Evolutionary conservation across 768 basidiomycete genomes (phyloP).

Genomic region (Leccinum subgranulosum): DNA sequence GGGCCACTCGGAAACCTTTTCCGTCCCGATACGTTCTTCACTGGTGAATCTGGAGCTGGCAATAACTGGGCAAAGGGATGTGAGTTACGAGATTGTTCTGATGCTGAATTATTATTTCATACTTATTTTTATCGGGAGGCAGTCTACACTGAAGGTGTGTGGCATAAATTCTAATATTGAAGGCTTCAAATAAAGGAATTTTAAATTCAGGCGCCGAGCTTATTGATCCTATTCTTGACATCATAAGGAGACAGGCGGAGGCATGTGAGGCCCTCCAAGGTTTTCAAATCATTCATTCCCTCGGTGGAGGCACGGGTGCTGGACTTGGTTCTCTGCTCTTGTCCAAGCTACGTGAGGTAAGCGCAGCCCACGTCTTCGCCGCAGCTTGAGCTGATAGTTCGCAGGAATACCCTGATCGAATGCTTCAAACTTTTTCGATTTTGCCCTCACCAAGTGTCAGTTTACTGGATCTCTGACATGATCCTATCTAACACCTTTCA

Average conservation of each 20-base stretch:
- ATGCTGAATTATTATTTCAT: constrained; percentile 4
- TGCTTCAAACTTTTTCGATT: constrained; percentile 51
- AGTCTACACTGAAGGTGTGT: constrained; percentile 87
- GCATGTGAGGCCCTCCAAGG: constrained; percentile 85
- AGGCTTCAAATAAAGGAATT: background rate
- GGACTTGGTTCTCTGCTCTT: constrained; percentile 80
- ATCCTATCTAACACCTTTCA: constrained; percentile 15
- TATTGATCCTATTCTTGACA: constrained; percentile 79
- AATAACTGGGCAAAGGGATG: constrained; percentile 98
- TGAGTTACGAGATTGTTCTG: constrained; percentile 37
- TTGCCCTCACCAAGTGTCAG: constrained; percentile 56
- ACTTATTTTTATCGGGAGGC: constrained; percentile 20
- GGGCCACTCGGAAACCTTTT: constrained; percentile 75
- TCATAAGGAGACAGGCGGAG: constrained; percentile 79
- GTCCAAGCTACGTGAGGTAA: constrained; percentile 76
- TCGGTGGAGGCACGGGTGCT: constrained; percentile 90
- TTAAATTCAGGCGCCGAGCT: constrained; percentile 74
- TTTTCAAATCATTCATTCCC: constrained; percentile 84
- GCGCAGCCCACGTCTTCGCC: constrained; percentile 14
- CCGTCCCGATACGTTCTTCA: constrained; percentile 82
- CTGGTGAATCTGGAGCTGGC: constrained; percentile 63
- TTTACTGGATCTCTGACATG: background rate
- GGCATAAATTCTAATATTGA: background rate
- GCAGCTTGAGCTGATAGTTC: constrained; percentile 10
- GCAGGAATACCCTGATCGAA: constrained; percentile 55